Evolutionary conservation across 1,284 basidiomycete species (phyloP), one percentile per base, ranked within the genome.

Genomic region (Tylopilus sp.): DNA sequence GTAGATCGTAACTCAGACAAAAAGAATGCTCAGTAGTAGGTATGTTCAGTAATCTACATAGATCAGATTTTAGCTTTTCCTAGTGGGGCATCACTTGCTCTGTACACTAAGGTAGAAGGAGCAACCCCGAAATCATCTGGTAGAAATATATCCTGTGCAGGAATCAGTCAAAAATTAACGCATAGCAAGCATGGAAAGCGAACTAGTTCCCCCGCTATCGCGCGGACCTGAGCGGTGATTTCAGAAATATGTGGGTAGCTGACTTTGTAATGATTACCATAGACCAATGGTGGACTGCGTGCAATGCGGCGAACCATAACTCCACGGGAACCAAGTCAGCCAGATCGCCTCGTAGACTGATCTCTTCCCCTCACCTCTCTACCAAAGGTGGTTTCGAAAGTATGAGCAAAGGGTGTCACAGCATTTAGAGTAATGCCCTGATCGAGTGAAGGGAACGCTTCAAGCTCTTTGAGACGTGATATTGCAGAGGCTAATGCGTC

Each of bases 221-320:
- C 90, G 63, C 93, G 90, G 62, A 93, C 84, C 91, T 93, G 55
- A 23, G 64, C 34, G 25, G 45, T 21, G 13, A 35, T 56, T 64
- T 73, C 54, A 74, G 67, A 67, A 68, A 69, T 57, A 64, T 45
- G 61, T 41, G 67, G 57, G 62, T 29, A 53, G 63, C 23, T 25
- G 39, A 42, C n/a, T 63, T 39, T 56, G 57, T 19, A 62, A 67
- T 59, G 41, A 65, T 73, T 76, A 92, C 90, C 90, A 93, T 93
- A 25, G 91, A 92, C 91, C 91, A 93, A 77, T 93, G 92, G 78
- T 93, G 92, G 45, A 94, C 90, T 56, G 93, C 93, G 77, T 95
- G 93, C 35, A 95, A 79, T 33, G 85, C 87, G n/a, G 87, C 87
- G 77, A 95, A 95, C 93, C 93, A 95, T n/a, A 95, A 79, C 91